These are phyloP conservation scores for Chalciporus pseudorubinellus DNA, from an alignment of 768 basidiomycete genomes.

Conservation along the genomic window DNA sequence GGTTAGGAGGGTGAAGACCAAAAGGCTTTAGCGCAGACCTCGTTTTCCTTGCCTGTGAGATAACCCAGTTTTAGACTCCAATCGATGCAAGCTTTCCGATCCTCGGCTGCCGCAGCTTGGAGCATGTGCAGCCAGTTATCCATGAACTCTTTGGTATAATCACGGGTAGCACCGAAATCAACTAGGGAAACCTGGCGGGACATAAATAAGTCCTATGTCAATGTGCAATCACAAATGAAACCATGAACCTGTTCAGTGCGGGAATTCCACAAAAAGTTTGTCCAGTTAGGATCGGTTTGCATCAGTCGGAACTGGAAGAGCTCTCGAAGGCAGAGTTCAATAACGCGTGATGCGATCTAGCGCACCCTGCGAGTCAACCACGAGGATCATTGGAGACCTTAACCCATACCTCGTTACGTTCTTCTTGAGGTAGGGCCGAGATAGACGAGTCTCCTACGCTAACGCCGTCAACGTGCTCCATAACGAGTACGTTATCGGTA, in stretches of 20 bases:
- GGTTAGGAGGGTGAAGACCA: background rate
- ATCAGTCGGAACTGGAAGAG: constrained; percentile 88
- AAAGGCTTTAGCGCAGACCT: constrained; percentile 43
- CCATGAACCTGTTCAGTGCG: constrained; percentile 53
- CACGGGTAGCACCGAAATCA: constrained; percentile 94
- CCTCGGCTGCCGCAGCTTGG: constrained; percentile 69
- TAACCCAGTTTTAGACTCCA: constrained; percentile 86
- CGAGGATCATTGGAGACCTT: background rate
- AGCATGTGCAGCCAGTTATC: constrained; percentile 85
- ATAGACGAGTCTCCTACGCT: constrained; percentile 70
- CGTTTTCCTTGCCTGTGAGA: constrained; percentile 82
- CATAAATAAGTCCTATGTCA: background rate
- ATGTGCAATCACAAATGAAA: background rate
- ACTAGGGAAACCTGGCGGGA: constrained; percentile 70
- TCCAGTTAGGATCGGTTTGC: constrained; percentile 99
- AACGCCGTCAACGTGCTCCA: constrained; percentile 79
- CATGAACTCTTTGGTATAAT: constrained; percentile 83
- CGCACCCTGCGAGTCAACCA: background rate
- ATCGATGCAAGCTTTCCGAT: constrained; percentile 62
- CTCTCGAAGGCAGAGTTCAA: constrained; percentile 86
- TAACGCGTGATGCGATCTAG: constrained; percentile 80
- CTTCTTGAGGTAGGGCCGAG: constrained; percentile 54
- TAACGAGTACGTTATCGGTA: constrained; percentile 82
- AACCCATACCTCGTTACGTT: constrained; percentile 67
- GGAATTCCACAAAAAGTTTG: constrained; percentile 90